Base-by-base conservation (phyloP, 2,329 filamentous ascomycete genomes). In the Penicillium crustosum region DNA sequence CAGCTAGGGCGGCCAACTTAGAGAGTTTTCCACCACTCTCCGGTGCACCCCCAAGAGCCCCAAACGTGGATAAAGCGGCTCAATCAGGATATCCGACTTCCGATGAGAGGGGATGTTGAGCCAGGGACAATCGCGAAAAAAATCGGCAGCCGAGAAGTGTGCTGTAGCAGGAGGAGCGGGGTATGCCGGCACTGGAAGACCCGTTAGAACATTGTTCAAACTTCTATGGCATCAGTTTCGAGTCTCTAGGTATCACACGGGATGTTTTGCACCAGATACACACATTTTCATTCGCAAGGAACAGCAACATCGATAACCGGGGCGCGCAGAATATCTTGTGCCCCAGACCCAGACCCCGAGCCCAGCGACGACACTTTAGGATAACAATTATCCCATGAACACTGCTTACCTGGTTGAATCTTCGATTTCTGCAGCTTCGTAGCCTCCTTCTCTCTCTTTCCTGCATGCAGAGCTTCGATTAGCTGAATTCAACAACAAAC, bases 121-220 rank as follows among this genome's bases (percentile, higher is more conserved):
- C 93, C 94, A 99, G 1, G 93, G 90, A 70, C 89, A 89, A 70
- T 96, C 93, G 68, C 81, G 78, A 73, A 97, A 99, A 75, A 93
- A 90, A 38, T 83, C 80, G 58, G 79, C 74, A 54, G 81, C 77
- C 39, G 77, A 81, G 60, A 80, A 77, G 23, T 72, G 72, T 12
- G 61, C 65, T 55, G 68, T 63, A 65, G 75, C 43, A 43, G 59
- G 60, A 25, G 59, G 47, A 49, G 64, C 57, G 55, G 73, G 70
- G 58, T 68, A 74, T 29, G 60, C 62, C 57, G 68, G 63, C 60
- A 74, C 71, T 74, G 66, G 58, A 50, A 70, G 60, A 62, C 68
- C 68, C 70, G 73, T 76, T 75, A 76, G 74, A 75, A 73, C 62
- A 62, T 66, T 58, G 60, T 64, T 59, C 66, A 66, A 66, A 68